phyloP scores from a whole-genome alignment of 2,329 filamentous ascomycete species.

The Stemphylium vesicarium region DNA sequence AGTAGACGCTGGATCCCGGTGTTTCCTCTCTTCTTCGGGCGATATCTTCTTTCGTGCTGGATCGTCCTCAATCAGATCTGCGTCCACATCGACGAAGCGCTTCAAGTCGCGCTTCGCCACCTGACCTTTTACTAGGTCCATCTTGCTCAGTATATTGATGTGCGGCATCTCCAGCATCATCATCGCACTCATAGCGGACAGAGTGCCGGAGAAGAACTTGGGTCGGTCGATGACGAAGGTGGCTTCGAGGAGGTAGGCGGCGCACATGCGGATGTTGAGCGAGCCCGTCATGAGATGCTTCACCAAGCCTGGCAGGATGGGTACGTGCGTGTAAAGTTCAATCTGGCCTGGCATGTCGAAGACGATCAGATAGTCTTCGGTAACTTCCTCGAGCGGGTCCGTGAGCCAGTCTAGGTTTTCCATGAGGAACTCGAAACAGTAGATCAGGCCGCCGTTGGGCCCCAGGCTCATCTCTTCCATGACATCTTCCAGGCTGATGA shows the following conservation, averaged over 20 bases:
- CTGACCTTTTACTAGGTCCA: slow-evolving; percentile 93
- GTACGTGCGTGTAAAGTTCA: slow-evolving; percentile 96
- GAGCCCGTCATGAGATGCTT: slow-evolving; percentile 81
- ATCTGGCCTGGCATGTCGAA: slow-evolving; percentile 99
- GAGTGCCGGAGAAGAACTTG: slow-evolving; percentile 95
- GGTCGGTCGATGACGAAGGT: slow-evolving; percentile 95
- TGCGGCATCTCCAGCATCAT: slow-evolving; percentile 97
- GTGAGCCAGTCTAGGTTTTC: slow-evolving; percentile 93
- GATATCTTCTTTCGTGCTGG: slow-evolving; percentile 56
- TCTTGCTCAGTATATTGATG: slow-evolving; percentile 95
- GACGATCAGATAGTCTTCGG: slow-evolving; percentile 95
- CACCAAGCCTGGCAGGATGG: slow-evolving; percentile 84
- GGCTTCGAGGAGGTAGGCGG: slow-evolving; percentile 91
- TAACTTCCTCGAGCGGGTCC: slow-evolving; percentile 81
- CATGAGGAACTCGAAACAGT: slow-evolving; percentile 95
- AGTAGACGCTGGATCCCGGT: slow-evolving; percentile 67
- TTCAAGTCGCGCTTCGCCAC: slow-evolving; percentile 87
- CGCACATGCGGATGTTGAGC: slow-evolving; percentile 89
- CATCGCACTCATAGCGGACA: slow-evolving; percentile 99
- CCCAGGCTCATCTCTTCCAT: slow-evolving; percentile 94
- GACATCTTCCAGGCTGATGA: slow-evolving; percentile 91
- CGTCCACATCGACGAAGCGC: slow-evolving; percentile 87
- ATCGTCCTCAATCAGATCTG: slow-evolving; percentile 80
- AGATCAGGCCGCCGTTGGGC: slow-evolving; percentile 91
- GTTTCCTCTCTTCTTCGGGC: slow-evolving; percentile 59